A percentile compares a stretch with the other conserved stretches of the same genome.
Conservation (phyloP, 2,329 filamentous ascomycete genomes). For the Huntiella savannae region DNA sequence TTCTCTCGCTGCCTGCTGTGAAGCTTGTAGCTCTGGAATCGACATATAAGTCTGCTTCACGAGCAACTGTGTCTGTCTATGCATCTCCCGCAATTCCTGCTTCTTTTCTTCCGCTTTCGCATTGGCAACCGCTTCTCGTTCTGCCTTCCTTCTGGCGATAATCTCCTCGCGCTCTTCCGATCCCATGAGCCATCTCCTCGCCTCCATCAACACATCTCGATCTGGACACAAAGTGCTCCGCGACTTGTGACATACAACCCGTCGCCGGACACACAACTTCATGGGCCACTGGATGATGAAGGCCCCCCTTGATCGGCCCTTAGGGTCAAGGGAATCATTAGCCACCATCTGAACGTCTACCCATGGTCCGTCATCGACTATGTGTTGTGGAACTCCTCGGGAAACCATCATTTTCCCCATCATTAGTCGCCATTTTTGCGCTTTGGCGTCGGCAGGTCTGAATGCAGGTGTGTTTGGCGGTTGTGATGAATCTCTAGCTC, state of each 20-base stretch:
- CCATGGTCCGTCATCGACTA: conserved; percentile 29
- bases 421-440: conserved; percentile 28
- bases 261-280: conserved; percentile 32
- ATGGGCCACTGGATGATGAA: conserved; percentile 35
- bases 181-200: conserved; percentile 29
- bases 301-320: conserved; percentile 19
- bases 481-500: conserved; percentile 3
- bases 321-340: conserved; percentile 24
- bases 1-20: background rate
- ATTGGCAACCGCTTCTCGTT: conserved; percentile 22
- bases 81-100: conserved; percentile 13
- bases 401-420: conserved; percentile 32
- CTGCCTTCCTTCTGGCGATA: conserved; percentile 28
- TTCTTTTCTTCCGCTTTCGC: too few relatives aligned
- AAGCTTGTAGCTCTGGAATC: background rate
- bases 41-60: background rate
- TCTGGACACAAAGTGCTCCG: conserved; percentile 22
- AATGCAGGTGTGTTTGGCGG: conserved; percentile 16
- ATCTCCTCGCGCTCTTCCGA: conserved; percentile 28
- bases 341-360: conserved; percentile 30
- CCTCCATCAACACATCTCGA: conserved; percentile 29
- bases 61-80: conserved; percentile 22
- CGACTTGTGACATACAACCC: conserved; percentile 22
- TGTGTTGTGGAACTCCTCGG: conserved; percentile 27
- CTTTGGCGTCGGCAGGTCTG: conserved; percentile 20